Evolutionary conservation across 2,329 filamentous ascomycete genomes (phyloP).

Genomic region (Fusarium caatingaense): DNA sequence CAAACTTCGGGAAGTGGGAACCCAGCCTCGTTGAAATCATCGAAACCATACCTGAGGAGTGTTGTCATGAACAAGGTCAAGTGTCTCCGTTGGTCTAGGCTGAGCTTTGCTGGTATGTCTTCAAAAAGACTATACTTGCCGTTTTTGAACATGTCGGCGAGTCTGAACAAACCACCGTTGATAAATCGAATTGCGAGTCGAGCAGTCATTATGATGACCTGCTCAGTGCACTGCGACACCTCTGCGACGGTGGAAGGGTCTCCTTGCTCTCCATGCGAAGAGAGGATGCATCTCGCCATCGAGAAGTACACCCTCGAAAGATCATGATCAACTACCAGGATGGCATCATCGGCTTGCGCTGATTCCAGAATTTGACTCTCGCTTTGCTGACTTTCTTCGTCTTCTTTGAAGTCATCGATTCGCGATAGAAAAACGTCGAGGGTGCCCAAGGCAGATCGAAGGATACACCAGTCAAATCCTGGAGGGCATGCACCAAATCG

Average conservation of each 20-base stretch:
- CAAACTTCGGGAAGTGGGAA: conserved; percentile 64
- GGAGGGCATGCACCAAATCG: conserved; percentile 57
- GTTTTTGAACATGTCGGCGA: conserved; percentile 59
- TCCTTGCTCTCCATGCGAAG: conserved; percentile 23
- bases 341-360: conserved; percentile 60
- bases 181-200: conserved; percentile 60
- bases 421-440: conserved; percentile 60
- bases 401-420: conserved; percentile 57
- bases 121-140: conserved; percentile 65
- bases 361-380: conserved; percentile 55
- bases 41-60: conserved; percentile 59
- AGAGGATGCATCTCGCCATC: conserved; percentile 57
- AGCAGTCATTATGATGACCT: conserved; percentile 58
- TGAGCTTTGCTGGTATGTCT: conserved; percentile 53
- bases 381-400: conserved; percentile 53
- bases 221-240: conserved; percentile 55
- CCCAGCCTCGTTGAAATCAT: conserved; percentile 60
- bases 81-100: conserved; percentile 57
- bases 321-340: conserved; percentile 60
- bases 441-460: conserved; percentile 59
- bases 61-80: conserved; percentile 64
- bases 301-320: conserved; percentile 61
- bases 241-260: conserved; percentile 33
- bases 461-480: conserved; percentile 61
- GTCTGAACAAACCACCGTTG: conserved; percentile 56